Base-by-base conservation (phyloP, 2,329 filamentous ascomycete species). In the Microdochium paspali region DNA sequence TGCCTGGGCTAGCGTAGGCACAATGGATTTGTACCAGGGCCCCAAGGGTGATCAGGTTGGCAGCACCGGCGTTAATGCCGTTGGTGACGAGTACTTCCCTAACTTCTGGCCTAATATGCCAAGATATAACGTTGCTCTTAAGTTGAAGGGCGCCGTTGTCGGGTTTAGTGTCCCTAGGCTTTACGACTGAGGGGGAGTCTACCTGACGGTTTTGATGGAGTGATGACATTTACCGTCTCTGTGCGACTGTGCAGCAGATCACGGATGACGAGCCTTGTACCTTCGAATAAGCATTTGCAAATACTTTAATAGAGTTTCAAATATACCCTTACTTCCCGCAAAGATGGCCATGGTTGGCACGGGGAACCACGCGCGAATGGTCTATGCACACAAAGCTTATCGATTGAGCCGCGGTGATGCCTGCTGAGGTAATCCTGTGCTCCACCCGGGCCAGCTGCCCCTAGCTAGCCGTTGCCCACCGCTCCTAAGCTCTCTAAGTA, bases 61-160 rank as follows among this genome's bases (percentile, higher is more conserved):
- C 12, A 44, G 35, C 7, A 40, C 35, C 13, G 21, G 31, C 18
- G 26, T 24, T 2, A 50, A 50, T 26, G 46, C 49, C n/a, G 49
- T 50, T 12, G 49, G 49, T 28, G 49, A 50, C 44, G 49, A 50
- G 44, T 46, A 28, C 28, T 50, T 42, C 24, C 43, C 26, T 18
- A 48, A 50, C 49, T 50, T 50, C 35, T 50, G 49, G 49, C 49
- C 49, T 13, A 21, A 10, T 7, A 40, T 46, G 23, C 43, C 32
- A 3, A 26, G 44, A 9, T 18, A 28, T 13, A 45, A 24, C 39
- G 20, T 31, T 28, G 49, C 43, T 10, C 32, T 50, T 15, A 25
- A 30, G 20, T 40, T 50, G 30, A 44, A 48, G 2, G 30, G 46
- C 12, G 32, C 46, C 10, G 45, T 40, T 9, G 48, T 50, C 13